Conservation (phyloP, 805 yeast species). For the Candida golubevii region DNA sequence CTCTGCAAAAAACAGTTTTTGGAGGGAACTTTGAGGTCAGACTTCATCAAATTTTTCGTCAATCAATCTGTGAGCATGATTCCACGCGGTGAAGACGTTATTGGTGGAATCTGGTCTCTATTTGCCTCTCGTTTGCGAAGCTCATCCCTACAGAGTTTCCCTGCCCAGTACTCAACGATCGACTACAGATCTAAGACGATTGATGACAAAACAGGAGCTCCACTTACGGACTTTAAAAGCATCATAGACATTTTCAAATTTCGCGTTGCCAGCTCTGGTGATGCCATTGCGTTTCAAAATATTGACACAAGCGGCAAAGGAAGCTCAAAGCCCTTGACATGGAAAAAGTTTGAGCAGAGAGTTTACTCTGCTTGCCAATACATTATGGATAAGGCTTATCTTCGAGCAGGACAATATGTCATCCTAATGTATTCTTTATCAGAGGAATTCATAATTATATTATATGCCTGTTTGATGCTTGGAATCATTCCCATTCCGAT, state of each 20-base stretch:
- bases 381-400: slow-evolving; percentile 59
- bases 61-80: slow-evolving; percentile 58
- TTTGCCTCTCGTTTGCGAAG: slow-evolving; percentile 66
- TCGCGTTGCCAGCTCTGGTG: slow-evolving; percentile 70
- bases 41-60: slow-evolving; percentile 75
- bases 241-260: slow-evolving; percentile 74
- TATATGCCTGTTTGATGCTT: slow-evolving; percentile 80
- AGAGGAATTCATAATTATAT: slow-evolving; percentile 79
- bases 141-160: slow-evolving; percentile 56
- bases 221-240: slow-evolving; percentile 65
- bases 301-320: slow-evolving; percentile 34
- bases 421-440: slow-evolving; percentile 80
- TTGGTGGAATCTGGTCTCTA: slow-evolving; percentile 82
- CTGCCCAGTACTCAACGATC: slow-evolving; percentile 75
- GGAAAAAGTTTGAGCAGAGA: slow-evolving; percentile 79
- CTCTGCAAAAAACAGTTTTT: slow-evolving; percentile 71
- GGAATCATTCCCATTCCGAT: slow-evolving; percentile 78
- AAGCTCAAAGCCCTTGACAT: slow-evolving; percentile 42
- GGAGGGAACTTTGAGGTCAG: slow-evolving; percentile 75
- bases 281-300: slow-evolving; percentile 68
- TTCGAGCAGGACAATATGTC: slow-evolving; percentile 68
- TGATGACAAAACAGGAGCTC: slow-evolving; percentile 75
- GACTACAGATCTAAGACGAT: slow-evolving; percentile 71
- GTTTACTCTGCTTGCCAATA: slow-evolving; percentile 72
- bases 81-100: slow-evolving; percentile 69